Evolutionary conservation across 345 rosid species (phyloP).

Genomic region (Noccaea bulbosa): DNA sequence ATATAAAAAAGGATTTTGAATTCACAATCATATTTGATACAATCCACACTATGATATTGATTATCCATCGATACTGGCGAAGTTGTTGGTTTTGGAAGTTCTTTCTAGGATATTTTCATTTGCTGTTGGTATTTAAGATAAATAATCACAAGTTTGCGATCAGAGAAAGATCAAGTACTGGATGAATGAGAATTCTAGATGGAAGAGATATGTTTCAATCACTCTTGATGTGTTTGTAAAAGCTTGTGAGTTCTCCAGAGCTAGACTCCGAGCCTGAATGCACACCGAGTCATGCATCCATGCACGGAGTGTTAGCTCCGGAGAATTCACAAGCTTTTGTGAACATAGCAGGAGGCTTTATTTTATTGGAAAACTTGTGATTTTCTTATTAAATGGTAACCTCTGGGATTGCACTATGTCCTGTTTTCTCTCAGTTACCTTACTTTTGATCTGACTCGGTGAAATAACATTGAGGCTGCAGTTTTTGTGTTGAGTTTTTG

Average conservation of each 20-base stretch:
- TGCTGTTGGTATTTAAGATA: not conserved
- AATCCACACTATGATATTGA: not conserved
- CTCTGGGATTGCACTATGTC: not conserved
- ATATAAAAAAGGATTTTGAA: conserved; percentile 43
- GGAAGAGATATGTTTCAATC: not conserved
- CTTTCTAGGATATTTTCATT: not conserved
- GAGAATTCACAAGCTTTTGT: not conserved
- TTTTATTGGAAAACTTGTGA: not conserved
- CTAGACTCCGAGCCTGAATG: conserved; percentile 41
- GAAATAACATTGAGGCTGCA: not conserved
- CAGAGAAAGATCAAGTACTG: not conserved
- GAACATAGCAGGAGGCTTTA: conserved; percentile 4
- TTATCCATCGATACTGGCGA: not conserved
- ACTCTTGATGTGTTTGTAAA: conserved; percentile 45
- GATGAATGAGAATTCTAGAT: not conserved
- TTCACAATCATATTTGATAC: not conserved
- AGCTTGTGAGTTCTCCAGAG: conserved; percentile 47
- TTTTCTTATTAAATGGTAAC: not conserved
- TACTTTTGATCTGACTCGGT: not conserved
- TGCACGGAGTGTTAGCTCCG: not conserved
- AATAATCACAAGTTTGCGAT: conserved; percentile 29
- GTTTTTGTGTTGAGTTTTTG: not conserved
- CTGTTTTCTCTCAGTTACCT: not conserved
- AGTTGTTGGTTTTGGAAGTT: not conserved
- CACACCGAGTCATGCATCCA: conserved; percentile 34